Base-by-base conservation (phyloP, 1,284 basidiomycete species). In the Porphyrellus sp. region DNA sequence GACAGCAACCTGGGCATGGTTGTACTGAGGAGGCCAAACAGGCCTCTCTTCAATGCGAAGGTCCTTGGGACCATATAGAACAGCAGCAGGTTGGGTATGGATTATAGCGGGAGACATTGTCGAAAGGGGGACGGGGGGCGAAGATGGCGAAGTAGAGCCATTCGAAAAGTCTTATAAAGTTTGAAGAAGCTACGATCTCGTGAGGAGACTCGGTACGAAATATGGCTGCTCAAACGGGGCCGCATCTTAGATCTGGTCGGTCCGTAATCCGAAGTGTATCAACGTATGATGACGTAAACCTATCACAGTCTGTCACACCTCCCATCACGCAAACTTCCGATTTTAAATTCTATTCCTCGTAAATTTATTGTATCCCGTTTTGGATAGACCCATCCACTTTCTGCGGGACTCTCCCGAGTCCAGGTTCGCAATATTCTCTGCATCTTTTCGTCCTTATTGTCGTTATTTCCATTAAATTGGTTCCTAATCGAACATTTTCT, bases 1-100 rank as follows among this genome's bases (percentile, higher is more conserved):
- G 59, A 97, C 76, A 55, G 79, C 75, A 65, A 94, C 81, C 72
- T 91, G 87, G 34, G 82, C 89, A 34, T 89, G 77, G 60, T 81
- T 80, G 21, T 78, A 72, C 16, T 77, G 74, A 27, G 90, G 91
- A 1, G 84, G 80, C 77, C 80, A 83, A 61, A 84, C 69, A 47
- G 77, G 76, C 53, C 88, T 85, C 46, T 82, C 72, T 63, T 91
- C 88, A 67, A 85, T 62, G 60, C 81, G 83, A 61, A 91, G 78
- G 73, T 91, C 88, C 60, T 78, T 80, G 52, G 86, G 73, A 31
- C 83, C 86, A 63, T 86, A 75, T 54, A 91, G 82, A 64, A 91
- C 85, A 56, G 79, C 83, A 52, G 86, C 85, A 53, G 74, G 71
- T 48, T 85, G 80, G 18, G 78, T 69, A 38, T 76, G 75, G 62